These are phyloP conservation scores for Ceratocystis cacaofunesta DNA, from an alignment of 2,329 filamentous ascomycete genomes.

Conservation along the genomic window DNA sequence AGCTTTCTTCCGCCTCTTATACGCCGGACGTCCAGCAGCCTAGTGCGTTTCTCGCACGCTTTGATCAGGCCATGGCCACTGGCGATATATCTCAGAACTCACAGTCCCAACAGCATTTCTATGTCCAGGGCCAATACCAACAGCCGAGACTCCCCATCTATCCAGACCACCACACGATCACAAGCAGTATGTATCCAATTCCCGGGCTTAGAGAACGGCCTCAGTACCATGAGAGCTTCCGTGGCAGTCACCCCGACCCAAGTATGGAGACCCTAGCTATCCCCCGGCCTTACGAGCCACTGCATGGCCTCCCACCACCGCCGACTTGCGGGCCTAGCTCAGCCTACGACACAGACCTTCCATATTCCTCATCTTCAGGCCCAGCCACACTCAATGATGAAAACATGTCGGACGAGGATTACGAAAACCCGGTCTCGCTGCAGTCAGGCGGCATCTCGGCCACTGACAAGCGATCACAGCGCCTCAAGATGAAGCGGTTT, in stretches of 20 bases:
- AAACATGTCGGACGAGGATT: slow-evolving; percentile 29
- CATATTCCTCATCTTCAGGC: neutral
- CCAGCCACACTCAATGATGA: slow-evolving; percentile 37
- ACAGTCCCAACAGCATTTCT: neutral
- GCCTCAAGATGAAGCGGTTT: slow-evolving; percentile 64
- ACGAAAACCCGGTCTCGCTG: slow-evolving; percentile 24
- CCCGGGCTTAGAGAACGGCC: neutral
- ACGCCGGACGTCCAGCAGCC: neutral
- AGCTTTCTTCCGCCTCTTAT: neutral
- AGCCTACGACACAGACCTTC: neutral
- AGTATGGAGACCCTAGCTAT: neutral
- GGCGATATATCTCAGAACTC: neutral
- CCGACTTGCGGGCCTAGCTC: neutral
- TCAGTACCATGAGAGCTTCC: neutral
- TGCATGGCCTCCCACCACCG: neutral
- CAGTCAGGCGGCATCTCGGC: slow-evolving; percentile 28
- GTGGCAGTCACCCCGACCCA: neutral
- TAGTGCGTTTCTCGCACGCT: neutral
- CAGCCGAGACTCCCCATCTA: neutral
- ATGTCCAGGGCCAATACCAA: neutral
- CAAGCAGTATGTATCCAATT: neutral
- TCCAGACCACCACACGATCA: neutral
- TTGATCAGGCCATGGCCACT: neutral
- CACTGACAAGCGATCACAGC: slow-evolving; percentile 41
- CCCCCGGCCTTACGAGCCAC: neutral